Percentiles rank a stretch among this genome's conserved stretches.
Evolutionary conservation across 441 rosid genomes (phyloP).

Genomic region (Jatropha podagrica): DNA sequence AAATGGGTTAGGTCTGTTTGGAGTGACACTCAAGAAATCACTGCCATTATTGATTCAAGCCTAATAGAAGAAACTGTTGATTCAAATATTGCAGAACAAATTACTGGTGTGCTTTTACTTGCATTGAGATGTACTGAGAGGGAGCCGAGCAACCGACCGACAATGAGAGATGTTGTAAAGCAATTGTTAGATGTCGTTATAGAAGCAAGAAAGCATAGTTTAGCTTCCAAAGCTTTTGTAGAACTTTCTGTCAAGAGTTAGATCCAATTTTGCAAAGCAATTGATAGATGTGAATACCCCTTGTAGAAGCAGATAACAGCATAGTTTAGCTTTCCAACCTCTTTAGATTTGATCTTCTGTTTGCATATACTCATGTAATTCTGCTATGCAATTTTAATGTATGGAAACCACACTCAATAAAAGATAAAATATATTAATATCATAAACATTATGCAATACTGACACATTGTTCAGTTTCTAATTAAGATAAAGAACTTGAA

Average conservation of each 20-base stretch:
- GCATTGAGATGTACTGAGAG: constrained; percentile 34
- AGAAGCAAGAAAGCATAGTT: neutral
- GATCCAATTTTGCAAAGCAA: constrained; percentile 36
- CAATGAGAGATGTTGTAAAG: constrained; percentile 70
- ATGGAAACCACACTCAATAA: neutral
- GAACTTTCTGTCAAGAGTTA: neutral
- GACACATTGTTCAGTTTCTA: too few species aligned
- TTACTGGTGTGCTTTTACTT: constrained; percentile 3
- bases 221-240: neutral
- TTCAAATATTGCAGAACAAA: constrained; percentile 17
- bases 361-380: neutral
- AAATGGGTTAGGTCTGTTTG: constrained; percentile 52
- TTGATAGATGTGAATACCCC: constrained; percentile 30
- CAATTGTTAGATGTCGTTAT: constrained; percentile 32
- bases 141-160: constrained; percentile 58
- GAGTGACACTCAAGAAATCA: constrained; percentile 33
- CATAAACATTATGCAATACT: too few species aligned
- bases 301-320: neutral
- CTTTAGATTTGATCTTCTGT: neutral
- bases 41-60: constrained; percentile 40
- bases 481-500: too few species aligned
- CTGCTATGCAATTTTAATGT: neutral
- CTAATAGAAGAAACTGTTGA: constrained; percentile 48
- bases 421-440: too few species aligned
- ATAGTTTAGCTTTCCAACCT: neutral